Evolutionary conservation across 257 asterid species (phyloP).

Genomic region (Jacaranda mimosifolia): DNA sequence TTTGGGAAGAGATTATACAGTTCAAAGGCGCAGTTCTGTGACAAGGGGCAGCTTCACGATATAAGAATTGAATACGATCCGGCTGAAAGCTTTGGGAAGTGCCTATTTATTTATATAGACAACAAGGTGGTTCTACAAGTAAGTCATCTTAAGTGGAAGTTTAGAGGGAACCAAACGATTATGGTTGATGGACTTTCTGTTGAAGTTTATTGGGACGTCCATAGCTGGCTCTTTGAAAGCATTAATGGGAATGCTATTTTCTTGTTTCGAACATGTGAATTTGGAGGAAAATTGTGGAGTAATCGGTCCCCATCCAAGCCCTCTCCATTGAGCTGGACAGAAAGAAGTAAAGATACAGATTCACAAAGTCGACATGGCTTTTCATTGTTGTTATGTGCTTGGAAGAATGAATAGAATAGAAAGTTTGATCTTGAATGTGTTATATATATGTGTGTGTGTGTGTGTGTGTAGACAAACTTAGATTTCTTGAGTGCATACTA

Average conservation of each 20-base stretch:
- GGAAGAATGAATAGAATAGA: constrained; percentile 65
- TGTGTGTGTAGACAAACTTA: not conserved
- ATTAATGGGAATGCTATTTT: constrained; percentile 64
- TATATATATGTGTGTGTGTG: not conserved
- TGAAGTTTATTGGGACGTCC: constrained; percentile 80
- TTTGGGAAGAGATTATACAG: constrained; percentile 60
- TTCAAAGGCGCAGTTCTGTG: constrained; percentile 62
- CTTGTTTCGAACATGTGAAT: constrained; percentile 53
- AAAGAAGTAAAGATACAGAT: constrained; percentile 33
- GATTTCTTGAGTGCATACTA: not conserved
- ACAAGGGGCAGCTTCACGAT: constrained; percentile 58
- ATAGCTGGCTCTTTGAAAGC: constrained; percentile 69
- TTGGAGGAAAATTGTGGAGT: constrained; percentile 36
- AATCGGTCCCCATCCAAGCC: constrained; percentile 26
- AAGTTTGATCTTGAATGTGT: not conserved
- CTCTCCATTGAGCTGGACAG: constrained; percentile 36
- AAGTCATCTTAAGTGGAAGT: constrained; percentile 69
- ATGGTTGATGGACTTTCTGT: constrained; percentile 71
- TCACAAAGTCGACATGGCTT: constrained; percentile 48
- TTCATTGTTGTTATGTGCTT: constrained; percentile 72
- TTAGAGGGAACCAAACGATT: constrained; percentile 67
- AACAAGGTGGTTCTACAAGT: constrained; percentile 55
- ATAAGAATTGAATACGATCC: constrained; percentile 61
- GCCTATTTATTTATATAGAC: constrained; percentile 56
- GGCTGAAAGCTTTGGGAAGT: constrained; percentile 46